Base-by-base conservation (phyloP, 139 green algal genomes). In the Asterochloris erici region DNA sequence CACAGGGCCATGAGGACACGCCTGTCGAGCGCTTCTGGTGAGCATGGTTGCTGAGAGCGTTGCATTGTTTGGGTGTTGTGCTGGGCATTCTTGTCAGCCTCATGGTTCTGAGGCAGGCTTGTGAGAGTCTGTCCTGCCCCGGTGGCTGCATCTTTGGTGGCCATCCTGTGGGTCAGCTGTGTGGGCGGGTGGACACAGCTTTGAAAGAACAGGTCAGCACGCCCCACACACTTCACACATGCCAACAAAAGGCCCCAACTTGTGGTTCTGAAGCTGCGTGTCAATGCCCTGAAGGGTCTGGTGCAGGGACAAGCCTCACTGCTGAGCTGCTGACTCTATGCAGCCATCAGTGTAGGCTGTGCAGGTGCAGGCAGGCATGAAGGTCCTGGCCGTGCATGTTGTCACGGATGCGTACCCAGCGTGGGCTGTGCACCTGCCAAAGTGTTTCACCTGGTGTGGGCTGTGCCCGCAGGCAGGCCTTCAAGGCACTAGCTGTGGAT, bases 1-100 rank as follows among this genome's bases (percentile, higher is more conserved):
- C 63, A 24, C 73, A 69, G 17, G 74, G 29, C 68, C 66, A 86
- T 28, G 68, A 63, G 28, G 61, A 76, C 11, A 80, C 85, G 23
- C 38, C 79, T 29, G 68, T 74, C 27, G 84, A 90, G 74, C 84
- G 79, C 60, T 86, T 89, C 80, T 88, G 85, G 85, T 90, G 81
- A 27, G 76, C 24, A 16, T 77, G 71, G 12, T 26, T 14, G 74
- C 27, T 26, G n/a, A 13, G 69, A 29, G 68, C 12, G 64, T 77
- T 73, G 17, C 27, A 21, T 62, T 61, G 17, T 73, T 61, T 9
- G n/a, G 21, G 38, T 54, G 6, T 54, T 54, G 2, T 54, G 38
- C 38, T 54, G 38, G 38, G 38, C 38, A 6, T 54, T 54, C 38
- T 26, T 74, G 12, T 66, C 24, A 63, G 60, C 13, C 69, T 63